Evolutionary conservation across 192 early-diverging fungal genomes (phyloP), one percentile per base, ranked within the genome.

Genomic region (Pilobolus umbonatus): DNA sequence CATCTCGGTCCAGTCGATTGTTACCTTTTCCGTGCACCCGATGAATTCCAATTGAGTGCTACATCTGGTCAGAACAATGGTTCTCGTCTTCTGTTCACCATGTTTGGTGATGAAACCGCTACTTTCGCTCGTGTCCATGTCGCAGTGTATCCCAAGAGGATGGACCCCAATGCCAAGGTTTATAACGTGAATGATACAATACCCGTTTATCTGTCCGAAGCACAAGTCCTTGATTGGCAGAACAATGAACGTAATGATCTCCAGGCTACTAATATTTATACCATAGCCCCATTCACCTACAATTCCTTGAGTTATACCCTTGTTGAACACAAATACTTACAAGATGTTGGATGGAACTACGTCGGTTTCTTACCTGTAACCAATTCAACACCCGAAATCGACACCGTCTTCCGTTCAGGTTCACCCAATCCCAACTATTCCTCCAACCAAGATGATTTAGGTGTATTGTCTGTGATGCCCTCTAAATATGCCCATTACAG

Each of bases 341-440:
- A 69, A 47, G 10, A 31, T 17, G 61, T 47, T 30, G 67, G 67
- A n/a, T 69, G 67, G 67, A 69, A 69, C 31, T 69, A 60, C 51
- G 67, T 69, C 29, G 67, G 67, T 40, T 69, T 69, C 57, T 48
- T 69, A 24, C 61, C 67, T 51, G 51, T 69, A 2, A 42, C 56
- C 34, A 69, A 69, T 44, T 55, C 48, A 2, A 69, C 67, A 19
- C 67, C 67, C n/a, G 61, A 52, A 34, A 55, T 69, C 34, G 51
- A 57, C 11, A 63, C 42, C 49, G 34, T 48, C 5, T 69, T 69
- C 61, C 38, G 67, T 31, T 45, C 48, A 25, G 67, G 64, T 49
- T 34, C 55, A 15, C 47, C 56, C 30, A 69, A 64, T 42, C 67
- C 67, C 25, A 63, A 36, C 9, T 69, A 69, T 46, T 32, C 56